Base-by-base conservation (phyloP, 2,329 filamentous ascomycete species). In the Pestalotiopsis sp. region DNA sequence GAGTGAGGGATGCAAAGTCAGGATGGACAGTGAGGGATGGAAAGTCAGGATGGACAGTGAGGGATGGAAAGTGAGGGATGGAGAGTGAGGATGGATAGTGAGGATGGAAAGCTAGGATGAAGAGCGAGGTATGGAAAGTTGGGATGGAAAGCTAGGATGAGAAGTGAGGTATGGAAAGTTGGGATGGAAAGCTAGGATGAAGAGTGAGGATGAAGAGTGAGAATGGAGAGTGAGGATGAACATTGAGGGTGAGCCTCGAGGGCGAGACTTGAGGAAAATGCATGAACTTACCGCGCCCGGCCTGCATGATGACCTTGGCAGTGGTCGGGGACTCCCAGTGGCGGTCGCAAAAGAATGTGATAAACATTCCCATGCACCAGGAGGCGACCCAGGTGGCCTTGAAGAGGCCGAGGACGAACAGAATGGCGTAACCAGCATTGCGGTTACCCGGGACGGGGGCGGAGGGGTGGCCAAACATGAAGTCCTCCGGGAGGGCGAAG, bases 331-430 rank as follows among this genome's bases (percentile, higher is more conserved):
- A 67, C 14, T 36, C 49, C 70, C 69, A 72, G 4, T 72, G 23
- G 31, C 64, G 56, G 62, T 72, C 71, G n/a, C 52, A 59, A 40
- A 72, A 61, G 57, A 68, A 68, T n/a, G 68, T 71, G 13, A 68
- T 68, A 49, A 70, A 49, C 4, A 71, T 49, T 27, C 40, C 62
- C 66, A 68, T 66, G 17, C 72, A 25, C 70, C 68, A 71, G 5
- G 71, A 12, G 2, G 36, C 56, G 13, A 73, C 27, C 71, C 72
- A 73, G 25, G 59, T 60, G 13, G 31, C 13, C 68, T 71, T 72
- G 68, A 73, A 64, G 4, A 68, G 20, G 36, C 20, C 11, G 12
- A 49, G 17, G 11, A 64, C 14, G 4, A 2, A 14, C 17, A 63
- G n/a, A 1, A 63, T 45, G 12, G 36, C 6, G 13, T 20, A 40